Evolutionary conservation across 257 asterid species (phyloP).

Genomic region (Solanum piurae): DNA sequence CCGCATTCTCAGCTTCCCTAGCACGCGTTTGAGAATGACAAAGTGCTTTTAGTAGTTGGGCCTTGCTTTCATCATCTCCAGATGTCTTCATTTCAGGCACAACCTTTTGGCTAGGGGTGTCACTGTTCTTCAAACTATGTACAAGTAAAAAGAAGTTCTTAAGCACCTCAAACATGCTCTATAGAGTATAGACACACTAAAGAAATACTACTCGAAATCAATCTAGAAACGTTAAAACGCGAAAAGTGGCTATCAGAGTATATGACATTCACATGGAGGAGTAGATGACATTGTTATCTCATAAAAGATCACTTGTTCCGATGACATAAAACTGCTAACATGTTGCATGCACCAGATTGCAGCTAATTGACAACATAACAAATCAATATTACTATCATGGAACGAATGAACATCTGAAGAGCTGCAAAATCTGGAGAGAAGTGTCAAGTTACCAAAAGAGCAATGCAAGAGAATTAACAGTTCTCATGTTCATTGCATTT

Average conservation of each 20-base stretch:
- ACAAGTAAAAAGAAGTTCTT: background rate
- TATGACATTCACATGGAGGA: background rate
- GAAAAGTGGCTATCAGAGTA: background rate
- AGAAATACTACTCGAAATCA: background rate
- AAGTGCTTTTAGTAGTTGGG: slow-evolving; percentile 63
- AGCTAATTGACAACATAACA: background rate
- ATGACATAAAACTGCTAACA: background rate
- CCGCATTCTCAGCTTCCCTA: slow-evolving; percentile 81
- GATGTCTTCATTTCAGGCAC: background rate
- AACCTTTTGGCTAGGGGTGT: slow-evolving; percentile 10
- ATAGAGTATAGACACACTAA: background rate
- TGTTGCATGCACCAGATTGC: background rate
- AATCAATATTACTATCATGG: background rate
- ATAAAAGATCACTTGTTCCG: background rate
- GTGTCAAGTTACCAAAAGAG: background rate
- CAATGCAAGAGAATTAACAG: background rate
- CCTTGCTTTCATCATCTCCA: slow-evolving; percentile 29
- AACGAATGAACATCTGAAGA: background rate
- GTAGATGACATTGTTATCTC: background rate
- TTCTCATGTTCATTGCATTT: background rate
- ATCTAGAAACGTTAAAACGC: background rate
- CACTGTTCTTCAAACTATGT: slow-evolving; percentile 21
- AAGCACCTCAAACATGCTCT: background rate
- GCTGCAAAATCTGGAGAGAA: background rate
- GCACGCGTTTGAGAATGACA: slow-evolving; percentile 93